Percentiles rank a stretch among this genome's conserved stretches.
Evolutionary conservation across 495 filamentous ascomycete genomes (phyloP).

Genomic region (Penicillium paradoxum): DNA sequence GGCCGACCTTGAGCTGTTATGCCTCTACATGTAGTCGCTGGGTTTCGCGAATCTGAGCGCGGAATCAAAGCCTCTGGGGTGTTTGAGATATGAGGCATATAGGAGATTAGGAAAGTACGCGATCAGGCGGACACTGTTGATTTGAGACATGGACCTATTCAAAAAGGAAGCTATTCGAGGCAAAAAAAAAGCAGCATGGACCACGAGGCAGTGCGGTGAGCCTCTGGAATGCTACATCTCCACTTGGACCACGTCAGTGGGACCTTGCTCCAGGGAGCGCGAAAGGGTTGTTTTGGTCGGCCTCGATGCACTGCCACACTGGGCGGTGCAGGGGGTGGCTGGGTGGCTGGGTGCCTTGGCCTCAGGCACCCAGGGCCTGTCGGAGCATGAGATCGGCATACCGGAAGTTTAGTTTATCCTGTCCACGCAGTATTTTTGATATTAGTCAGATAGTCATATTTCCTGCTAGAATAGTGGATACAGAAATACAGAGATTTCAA

Average conservation of each 20-base stretch:
- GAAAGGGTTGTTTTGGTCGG: too few species aligned
- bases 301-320: too few species aligned
- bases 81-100: constrained; percentile 71
- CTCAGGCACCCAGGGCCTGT: too few species aligned
- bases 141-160: background rate
- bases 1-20: constrained; percentile 71
- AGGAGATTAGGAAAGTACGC: background rate
- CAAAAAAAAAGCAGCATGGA: constrained; percentile 6
- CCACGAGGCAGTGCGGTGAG: constrained; percentile 17
- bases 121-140: background rate
- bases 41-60: constrained; percentile 78
- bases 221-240: constrained; percentile 9
- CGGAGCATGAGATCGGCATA: too few species aligned
- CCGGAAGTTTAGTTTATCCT: too few species aligned
- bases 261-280: too few species aligned
- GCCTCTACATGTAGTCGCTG: constrained; percentile 80
- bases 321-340: too few species aligned
- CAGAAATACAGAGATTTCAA: too few species aligned
- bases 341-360: too few species aligned
- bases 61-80: constrained; percentile 78
- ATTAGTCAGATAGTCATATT: too few species aligned
- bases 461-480: too few species aligned
- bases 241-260: constrained; percentile 11
- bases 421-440: too few species aligned
- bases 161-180: constrained; percentile 7